Evolutionary conservation across 73 alveolate species (phyloP).

Genomic region (Paraurostyla sp.): DNA sequence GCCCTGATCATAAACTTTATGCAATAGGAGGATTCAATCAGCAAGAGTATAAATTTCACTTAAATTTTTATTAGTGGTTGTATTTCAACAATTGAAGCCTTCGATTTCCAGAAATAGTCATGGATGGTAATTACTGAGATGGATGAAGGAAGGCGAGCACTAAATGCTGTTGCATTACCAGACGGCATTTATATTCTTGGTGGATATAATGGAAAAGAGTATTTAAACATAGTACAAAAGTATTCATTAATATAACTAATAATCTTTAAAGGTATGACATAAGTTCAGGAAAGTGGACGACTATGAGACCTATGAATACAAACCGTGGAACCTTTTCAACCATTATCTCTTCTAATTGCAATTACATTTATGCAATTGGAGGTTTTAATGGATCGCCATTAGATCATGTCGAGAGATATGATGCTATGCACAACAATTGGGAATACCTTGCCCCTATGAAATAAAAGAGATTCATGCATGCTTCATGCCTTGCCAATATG

Average conservation of each 20-base stretch:
- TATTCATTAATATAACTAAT: slow-evolving; percentile 3
- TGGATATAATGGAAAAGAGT: slow-evolving; percentile 91
- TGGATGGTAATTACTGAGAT: slow-evolving; percentile 82
- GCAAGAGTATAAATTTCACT: slow-evolving; percentile 45
- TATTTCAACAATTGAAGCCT: slow-evolving; percentile 77
- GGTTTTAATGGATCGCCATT: slow-evolving; percentile 93
- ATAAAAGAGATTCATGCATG: slow-evolving; percentile 88
- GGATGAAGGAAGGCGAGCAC: slow-evolving; percentile 88
- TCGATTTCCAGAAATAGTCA: slow-evolving; percentile 50
- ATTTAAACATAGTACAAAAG: slow-evolving; percentile 82
- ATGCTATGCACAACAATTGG: slow-evolving; percentile 86
- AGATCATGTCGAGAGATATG: slow-evolving; percentile 86
- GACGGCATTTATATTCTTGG: slow-evolving; percentile 95
- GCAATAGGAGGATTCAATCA: slow-evolving; percentile 41
- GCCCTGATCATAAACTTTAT: slow-evolving; percentile 21
- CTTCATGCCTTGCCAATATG: slow-evolving; percentile 24
- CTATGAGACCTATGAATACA: slow-evolving; percentile 79
- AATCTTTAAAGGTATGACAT: slow-evolving; percentile 62
- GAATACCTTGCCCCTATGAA: slow-evolving; percentile 75
- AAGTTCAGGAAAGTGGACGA: slow-evolving; percentile 73
- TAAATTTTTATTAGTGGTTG: slow-evolving; percentile 74
- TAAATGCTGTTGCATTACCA: slow-evolving; percentile 90
- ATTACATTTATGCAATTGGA: slow-evolving; percentile 91
- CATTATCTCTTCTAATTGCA: slow-evolving; percentile 78
- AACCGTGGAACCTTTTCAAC: slow-evolving; percentile 89